Conservation (phyloP, 306 rosid species). For the Vigna trinervia region DNA sequence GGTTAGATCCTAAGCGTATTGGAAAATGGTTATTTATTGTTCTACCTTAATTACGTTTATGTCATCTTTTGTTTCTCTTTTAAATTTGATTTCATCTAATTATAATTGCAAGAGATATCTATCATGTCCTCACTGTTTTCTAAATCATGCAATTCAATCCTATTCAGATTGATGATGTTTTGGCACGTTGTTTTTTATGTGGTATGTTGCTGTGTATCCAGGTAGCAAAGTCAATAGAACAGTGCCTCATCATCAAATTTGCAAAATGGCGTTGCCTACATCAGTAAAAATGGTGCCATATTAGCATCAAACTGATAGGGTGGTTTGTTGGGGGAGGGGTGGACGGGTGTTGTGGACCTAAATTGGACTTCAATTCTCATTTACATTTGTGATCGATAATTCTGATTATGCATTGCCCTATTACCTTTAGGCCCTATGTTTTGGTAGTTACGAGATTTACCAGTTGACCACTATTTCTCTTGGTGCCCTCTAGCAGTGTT, state of each 20-base stretch:
- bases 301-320: constrained; percentile 25
- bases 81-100: constrained; percentile 17
- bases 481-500: constrained; percentile 52
- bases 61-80: constrained; percentile 18
- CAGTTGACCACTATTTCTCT: constrained; percentile 41
- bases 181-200: not conserved
- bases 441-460: constrained; percentile 3
- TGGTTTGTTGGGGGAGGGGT: not conserved
- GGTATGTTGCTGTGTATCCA: constrained; percentile 9
- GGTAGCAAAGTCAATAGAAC: constrained; percentile 20
- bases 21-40: constrained; percentile 31
- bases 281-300: not conserved
- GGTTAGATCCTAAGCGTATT: constrained; percentile 71
- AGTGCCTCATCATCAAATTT: constrained; percentile 23
- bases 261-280: constrained; percentile 16
- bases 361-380: constrained; percentile 30
- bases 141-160: constrained; percentile 14
- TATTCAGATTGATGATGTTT: constrained; percentile 7
- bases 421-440: constrained; percentile 17
- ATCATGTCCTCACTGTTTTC: constrained; percentile 16
- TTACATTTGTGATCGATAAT: constrained; percentile 23
- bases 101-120: constrained; percentile 5
- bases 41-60: constrained; percentile 12
- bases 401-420: constrained; percentile 32
- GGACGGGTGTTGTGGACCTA: not conserved